Percentiles rank a stretch among this genome's conserved stretches.
Evolutionary conservation across 768 basidiomycete species (phyloP).

Genomic region (Termitomyces sp.): DNA sequence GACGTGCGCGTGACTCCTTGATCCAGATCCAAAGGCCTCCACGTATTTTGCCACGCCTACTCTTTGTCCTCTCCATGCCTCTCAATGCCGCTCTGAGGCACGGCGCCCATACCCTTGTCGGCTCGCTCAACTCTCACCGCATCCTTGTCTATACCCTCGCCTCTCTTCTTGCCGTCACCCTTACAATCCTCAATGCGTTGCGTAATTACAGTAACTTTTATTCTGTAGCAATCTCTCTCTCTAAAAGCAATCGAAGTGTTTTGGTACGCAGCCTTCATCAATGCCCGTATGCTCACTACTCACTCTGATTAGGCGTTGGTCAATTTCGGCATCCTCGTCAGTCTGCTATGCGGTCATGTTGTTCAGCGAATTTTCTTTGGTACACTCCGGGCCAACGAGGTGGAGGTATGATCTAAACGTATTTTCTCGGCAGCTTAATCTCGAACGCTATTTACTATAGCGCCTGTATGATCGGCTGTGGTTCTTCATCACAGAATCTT

Average conservation of each 20-base stretch:
- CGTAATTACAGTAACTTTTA: conserved; percentile 89
- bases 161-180: conserved; percentile 65
- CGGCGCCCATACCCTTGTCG: conserved; percentile 42
- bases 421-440: not conserved
- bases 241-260: conserved; percentile 88
- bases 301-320: conserved; percentile 62
- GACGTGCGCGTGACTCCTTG: not conserved
- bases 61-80: conserved; percentile 45
- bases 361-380: conserved; percentile 93
- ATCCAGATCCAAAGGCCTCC: not conserved
- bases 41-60: too few relatives aligned
- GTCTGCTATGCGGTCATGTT: conserved; percentile 69
- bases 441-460: conserved; percentile 33
- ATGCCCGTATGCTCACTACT: not conserved
- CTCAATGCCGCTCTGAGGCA: conserved; percentile 44
- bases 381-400: conserved; percentile 75
- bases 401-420: conserved; percentile 61
- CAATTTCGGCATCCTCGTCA: conserved; percentile 81
- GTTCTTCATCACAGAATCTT: conserved; percentile 96
- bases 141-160: conserved; percentile 63
- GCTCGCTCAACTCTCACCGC: conserved; percentile 54
- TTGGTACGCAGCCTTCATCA: conserved; percentile 48
- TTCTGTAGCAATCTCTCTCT: conserved; percentile 87
- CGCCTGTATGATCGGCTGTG: conserved; percentile 93
- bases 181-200: conserved; percentile 75